Evolutionary conservation across 2,329 filamentous ascomycete species (phyloP).

Genomic region (Huntiella bhutanensis): DNA sequence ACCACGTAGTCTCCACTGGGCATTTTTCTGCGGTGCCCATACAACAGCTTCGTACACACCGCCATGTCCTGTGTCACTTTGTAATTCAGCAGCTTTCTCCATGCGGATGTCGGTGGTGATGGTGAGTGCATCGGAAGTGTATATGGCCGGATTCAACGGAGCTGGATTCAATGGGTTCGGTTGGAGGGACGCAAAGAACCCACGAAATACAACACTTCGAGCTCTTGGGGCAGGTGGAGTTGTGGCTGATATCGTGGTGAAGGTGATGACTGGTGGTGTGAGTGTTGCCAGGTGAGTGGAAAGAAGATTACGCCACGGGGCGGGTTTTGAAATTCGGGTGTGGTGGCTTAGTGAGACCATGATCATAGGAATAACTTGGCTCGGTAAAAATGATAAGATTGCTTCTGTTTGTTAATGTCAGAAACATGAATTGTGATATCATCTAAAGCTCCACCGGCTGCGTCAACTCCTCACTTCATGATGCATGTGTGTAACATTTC

Average conservation of each 20-base stretch:
- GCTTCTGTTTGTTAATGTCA: too few relatives aligned
- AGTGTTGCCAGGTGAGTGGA: slow-evolving; percentile 30
- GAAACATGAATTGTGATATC: too few relatives aligned
- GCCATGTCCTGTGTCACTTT: slow-evolving; percentile 34
- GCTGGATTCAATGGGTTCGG: slow-evolving; percentile 55
- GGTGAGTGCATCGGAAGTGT: slow-evolving; percentile 57
- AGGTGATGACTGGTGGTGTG: slow-evolving; percentile 28
- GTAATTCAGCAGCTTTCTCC: slow-evolving; percentile 61
- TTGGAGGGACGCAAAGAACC: slow-evolving; percentile 60
- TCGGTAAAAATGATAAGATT: too few relatives aligned
- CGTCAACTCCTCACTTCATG: too few relatives aligned
- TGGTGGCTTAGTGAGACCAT: too few relatives aligned
- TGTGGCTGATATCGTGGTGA: slow-evolving; percentile 26
- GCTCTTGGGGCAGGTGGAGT: slow-evolving; percentile 30
- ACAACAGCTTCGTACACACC: slow-evolving; percentile 67
- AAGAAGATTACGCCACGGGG: slow-evolving; percentile 36
- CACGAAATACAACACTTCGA: slow-evolving; percentile 68
- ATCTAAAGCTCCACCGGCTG: too few relatives aligned
- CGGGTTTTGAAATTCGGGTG: slow-evolving; percentile 15
- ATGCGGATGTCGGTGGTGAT: slow-evolving; percentile 82
- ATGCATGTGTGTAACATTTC: too few relatives aligned
- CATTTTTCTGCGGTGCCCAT: slow-evolving; percentile 52
- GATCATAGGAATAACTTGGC: too few relatives aligned
- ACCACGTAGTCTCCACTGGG: slow-evolving; percentile 75
- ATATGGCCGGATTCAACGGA: slow-evolving; percentile 46